Base-by-base conservation (phyloP, 2,329 filamentous ascomycete genomes). In the Aspergillus niger region DNA sequence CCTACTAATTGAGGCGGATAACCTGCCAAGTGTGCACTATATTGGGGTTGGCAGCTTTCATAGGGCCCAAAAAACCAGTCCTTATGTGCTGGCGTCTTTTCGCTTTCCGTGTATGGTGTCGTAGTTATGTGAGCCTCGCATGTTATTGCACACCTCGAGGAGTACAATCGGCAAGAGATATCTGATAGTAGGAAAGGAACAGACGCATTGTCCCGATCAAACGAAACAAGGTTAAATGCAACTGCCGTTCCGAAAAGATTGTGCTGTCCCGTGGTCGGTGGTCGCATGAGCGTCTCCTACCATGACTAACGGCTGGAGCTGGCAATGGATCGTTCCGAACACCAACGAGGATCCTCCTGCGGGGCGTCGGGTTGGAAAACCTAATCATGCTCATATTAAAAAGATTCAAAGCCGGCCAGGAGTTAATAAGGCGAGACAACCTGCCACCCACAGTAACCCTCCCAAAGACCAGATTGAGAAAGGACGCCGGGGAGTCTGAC, bases 201-300 rank as follows among this genome's bases (percentile, higher is more conserved):
- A 56, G 51, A 62, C 41, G 53, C 48, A 57, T 48, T 55, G 52
- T 60, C 55, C 38, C 48, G 57, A 55, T 56, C 56, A 62, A 55
- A 57, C 53, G 48, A 62, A 61, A 63, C 60, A 67, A 67, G 62
- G 65, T 67, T 67, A 66, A 62, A 58, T 57, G 54, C 61, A 67
- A 65, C 15, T 67, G 65, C 65, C 65, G 65, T 63, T 51, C 65
- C 65, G 63, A 66, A 59, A 60, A 65, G 59, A 60, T 41, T 58
- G 58, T 57, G 43, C 43, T 56, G 44, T 49, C 52, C 47, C 47
- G 47, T 50, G 47, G 47, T 30, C 47, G 47, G 26, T 50, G 47
- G 28, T 50, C 47, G 47, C 47, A 50, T 50, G 47, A 30, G 50
- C 50, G 15, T 20, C 53, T 36, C 49, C 53, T 20, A 20, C 36